Conservation (phyloP, 2,329 filamentous ascomycete genomes). For the Huntiella omanensis region DNA sequence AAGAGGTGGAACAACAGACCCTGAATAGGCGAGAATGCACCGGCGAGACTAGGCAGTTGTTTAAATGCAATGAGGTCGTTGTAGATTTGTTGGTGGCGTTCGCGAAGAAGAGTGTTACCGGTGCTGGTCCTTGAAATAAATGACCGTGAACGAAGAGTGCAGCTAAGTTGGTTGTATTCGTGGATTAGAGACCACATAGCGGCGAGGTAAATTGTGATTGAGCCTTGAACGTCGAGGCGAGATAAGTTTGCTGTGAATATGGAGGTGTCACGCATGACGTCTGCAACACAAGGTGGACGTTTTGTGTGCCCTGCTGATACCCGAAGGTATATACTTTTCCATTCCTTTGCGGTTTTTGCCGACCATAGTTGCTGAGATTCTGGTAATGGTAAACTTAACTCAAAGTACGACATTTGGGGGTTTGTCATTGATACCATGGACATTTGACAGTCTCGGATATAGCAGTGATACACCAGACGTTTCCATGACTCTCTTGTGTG, state of each 20-base stretch:
- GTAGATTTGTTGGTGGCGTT: conserved; percentile 43
- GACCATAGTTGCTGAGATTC: conserved; percentile 45
- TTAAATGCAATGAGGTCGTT: conserved; percentile 32
- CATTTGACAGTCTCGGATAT: conserved; percentile 45
- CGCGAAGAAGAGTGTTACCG: conserved; percentile 27
- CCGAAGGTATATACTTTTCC: conserved; percentile 41
- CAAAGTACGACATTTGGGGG: conserved; percentile 48
- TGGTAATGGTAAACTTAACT: conserved; percentile 47
- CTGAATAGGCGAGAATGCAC: conserved; percentile 26
- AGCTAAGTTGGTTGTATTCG: conserved; percentile 43
- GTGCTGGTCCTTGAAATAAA: conserved; percentile 23
- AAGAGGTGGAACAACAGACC: conserved; percentile 33
- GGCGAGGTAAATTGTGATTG: conserved; percentile 42
- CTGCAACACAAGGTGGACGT: conserved; percentile 31
- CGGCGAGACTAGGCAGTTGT: conserved; percentile 18
- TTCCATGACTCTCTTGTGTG: conserved; percentile 47
- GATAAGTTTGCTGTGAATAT: conserved; percentile 29
- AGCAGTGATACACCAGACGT: conserved; percentile 44
- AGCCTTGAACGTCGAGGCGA: conserved; percentile 35
- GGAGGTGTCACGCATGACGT: conserved; percentile 37
- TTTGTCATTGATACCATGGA: conserved; percentile 49
- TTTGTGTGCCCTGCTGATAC: conserved; percentile 20
- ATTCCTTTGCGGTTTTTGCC: conserved; percentile 41
- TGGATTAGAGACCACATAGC: conserved; percentile 47
- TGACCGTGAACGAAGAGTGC: conserved; percentile 27